A percentile compares a stretch with the other conserved stretches of the same genome.
Conservation (phyloP, 2,329 filamentous ascomycete genomes). For the Cercospora sp. region DNA sequence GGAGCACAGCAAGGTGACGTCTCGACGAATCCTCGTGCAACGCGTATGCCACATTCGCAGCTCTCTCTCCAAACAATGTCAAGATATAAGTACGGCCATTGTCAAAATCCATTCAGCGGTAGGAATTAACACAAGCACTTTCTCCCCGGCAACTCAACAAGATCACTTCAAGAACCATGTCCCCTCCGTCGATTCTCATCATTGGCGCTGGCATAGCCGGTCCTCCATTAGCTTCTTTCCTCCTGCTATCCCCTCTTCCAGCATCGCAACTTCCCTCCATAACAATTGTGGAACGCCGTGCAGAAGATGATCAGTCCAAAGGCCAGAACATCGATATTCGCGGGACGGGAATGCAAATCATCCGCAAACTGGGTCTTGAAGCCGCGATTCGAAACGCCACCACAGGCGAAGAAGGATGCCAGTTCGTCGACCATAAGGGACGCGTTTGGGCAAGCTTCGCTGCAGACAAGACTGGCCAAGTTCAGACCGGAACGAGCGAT, state of each 20-base stretch:
- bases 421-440: conserved; percentile 33
- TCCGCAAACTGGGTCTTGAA: conserved; percentile 37
- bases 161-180: not conserved
- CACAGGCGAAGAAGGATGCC: conserved; percentile 34
- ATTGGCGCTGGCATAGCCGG: conserved; percentile 35
- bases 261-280: conserved; percentile 26
- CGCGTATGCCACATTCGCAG: not conserved
- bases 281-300: conserved; percentile 36
- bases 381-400: conserved; percentile 27
- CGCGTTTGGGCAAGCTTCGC: conserved; percentile 25
- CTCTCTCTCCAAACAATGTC: not conserved
- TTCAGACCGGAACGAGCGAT: conserved; percentile 35
- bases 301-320: conserved; percentile 18
- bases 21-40: not conserved
- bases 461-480: conserved; percentile 33
- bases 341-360: conserved; percentile 32
- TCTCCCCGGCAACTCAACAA: not conserved
- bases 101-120: not conserved
- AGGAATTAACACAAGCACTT: not conserved
- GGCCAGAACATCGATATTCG: conserved; percentile 40
- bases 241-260: conserved; percentile 26
- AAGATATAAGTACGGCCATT: not conserved
- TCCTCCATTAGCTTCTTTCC: conserved; percentile 32
- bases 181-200: conserved; percentile 31
- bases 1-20: conserved; percentile 1